A percentile compares a stretch with the other conserved stretches of the same genome.
These are phyloP conservation scores for Tulasnella sp. DNA, from an alignment of 768 basidiomycete genomes.

Conservation along the genomic window DNA sequence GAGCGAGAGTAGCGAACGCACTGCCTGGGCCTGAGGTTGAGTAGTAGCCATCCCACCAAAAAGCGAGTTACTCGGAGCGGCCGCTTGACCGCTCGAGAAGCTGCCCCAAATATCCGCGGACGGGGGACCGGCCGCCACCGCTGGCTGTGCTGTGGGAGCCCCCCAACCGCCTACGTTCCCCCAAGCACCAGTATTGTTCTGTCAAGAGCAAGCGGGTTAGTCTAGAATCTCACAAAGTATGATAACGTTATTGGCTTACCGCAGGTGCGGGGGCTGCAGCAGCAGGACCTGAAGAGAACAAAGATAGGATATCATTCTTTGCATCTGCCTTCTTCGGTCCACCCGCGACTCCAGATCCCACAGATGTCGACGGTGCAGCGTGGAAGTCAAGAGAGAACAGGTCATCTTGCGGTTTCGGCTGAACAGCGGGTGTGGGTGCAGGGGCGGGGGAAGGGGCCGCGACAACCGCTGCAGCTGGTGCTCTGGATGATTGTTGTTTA, in stretches of 20 bases:
- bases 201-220: constrained; percentile 41
- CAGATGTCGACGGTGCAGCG: constrained; percentile 28
- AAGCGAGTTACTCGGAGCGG: neutral
- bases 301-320: constrained; percentile 76
- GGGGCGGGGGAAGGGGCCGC: constrained; percentile 10
- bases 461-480: neutral
- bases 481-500: constrained; percentile 1
- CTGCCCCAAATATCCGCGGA: constrained; percentile 13
- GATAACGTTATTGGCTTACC: too few species aligned
- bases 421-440: constrained; percentile 23
- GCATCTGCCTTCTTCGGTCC: constrained; percentile 50
- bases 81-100: neutral
- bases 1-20: neutral
- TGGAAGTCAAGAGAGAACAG: constrained; percentile 84
- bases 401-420: constrained; percentile 41
- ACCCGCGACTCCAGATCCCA: constrained; percentile 15
- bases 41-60: constrained; percentile 5
- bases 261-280: constrained; percentile 23
- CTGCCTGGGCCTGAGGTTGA: neutral
- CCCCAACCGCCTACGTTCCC: constrained; percentile 51
- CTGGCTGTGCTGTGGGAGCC: constrained; percentile 21
- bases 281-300: constrained; percentile 47
- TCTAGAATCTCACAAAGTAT: too few species aligned
- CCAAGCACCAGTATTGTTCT: constrained; percentile 49
- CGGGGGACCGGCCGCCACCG: constrained; percentile 12